These are phyloP conservation scores for Funneliformis mosseae DNA, from an alignment of 192 early-diverging fungal genomes.

Conservation along the genomic window DNA sequence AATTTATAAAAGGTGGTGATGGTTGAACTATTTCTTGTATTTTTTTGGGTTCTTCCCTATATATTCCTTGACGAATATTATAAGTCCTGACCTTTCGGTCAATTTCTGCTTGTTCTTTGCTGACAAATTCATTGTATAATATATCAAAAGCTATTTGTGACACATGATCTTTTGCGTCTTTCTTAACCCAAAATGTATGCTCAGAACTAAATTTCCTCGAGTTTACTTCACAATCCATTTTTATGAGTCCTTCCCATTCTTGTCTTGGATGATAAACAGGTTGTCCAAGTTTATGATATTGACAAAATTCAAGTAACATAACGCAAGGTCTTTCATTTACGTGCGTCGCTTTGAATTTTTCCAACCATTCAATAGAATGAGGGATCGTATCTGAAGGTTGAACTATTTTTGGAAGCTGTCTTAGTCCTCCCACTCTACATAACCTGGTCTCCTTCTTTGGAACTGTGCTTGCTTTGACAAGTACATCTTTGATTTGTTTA, in stretches of 20 bases:
- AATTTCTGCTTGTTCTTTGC: not conserved
- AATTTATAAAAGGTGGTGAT: not conserved
- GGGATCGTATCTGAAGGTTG: not conserved
- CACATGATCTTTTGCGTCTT: slow-evolving; percentile 26
- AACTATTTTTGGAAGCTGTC: not conserved
- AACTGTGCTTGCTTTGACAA: not conserved
- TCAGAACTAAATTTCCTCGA: slow-evolving; percentile 1
- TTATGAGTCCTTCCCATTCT: not conserved
- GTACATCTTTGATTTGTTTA: not conserved
- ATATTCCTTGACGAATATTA: not conserved
- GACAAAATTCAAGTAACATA: slow-evolving; percentile 28
- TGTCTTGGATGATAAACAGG: not conserved
- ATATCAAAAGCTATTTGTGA: slow-evolving; percentile 18
- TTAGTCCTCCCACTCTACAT: not conserved
- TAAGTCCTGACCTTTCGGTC: not conserved
- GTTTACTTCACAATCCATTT: not conserved
- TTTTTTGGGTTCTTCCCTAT: not conserved
- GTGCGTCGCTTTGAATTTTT: slow-evolving; percentile 13
- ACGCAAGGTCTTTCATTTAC: slow-evolving; percentile 18
- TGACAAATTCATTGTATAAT: slow-evolving; percentile 1
- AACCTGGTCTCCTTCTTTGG: not conserved
- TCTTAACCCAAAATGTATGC: not conserved
- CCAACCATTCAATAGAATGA: slow-evolving; percentile 14
- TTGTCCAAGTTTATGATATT: slow-evolving; percentile 6
- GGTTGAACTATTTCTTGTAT: not conserved